Percentiles rank a stretch among this genome's conserved stretches.
phyloP scores from a whole-genome alignment of 306 rosid species.

The Vigna nakashimae region DNA sequence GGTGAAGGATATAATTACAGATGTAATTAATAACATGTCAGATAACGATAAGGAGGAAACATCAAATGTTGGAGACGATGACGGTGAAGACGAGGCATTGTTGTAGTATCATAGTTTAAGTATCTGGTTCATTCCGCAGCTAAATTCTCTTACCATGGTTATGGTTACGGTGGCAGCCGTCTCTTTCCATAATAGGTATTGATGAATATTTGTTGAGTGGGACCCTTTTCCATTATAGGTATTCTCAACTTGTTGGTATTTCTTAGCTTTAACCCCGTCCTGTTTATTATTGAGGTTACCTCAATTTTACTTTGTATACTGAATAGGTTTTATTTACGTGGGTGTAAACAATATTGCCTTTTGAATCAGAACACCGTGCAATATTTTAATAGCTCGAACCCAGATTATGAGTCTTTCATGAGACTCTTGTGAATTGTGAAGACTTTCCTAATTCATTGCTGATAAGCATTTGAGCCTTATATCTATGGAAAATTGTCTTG shows the following conservation, averaged over 20 bases:
- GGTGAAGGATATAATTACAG: conserved; percentile 87
- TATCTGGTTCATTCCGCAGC: conserved; percentile 37
- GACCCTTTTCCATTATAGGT: conserved; percentile 42
- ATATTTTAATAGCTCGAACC: background rate
- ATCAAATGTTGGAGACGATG: conserved; percentile 54
- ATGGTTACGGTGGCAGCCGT: conserved; percentile 32
- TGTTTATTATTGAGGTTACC: conserved; percentile 50
- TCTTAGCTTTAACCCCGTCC: conserved; percentile 48
- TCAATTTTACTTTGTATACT: conserved; percentile 41
- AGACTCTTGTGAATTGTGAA: background rate
- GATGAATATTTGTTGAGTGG: conserved; percentile 40
- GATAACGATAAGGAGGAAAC: conserved; percentile 73
- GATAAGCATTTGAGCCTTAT: background rate
- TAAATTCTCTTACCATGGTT: conserved; percentile 39
- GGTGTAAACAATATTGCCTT: conserved; percentile 31
- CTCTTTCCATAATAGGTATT: conserved; percentile 30
- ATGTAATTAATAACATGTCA: conserved; percentile 82
- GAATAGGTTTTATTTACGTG: conserved; percentile 36
- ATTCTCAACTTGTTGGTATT: conserved; percentile 44
- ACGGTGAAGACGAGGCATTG: conserved; percentile 50
- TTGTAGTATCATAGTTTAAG: conserved; percentile 9
- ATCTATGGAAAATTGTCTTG: background rate
- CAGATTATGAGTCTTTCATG: background rate
- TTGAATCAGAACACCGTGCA: conserved; percentile 39
- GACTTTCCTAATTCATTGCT: background rate